Base-by-base conservation (phyloP, 106 monocot species). In the Agapanthus africanus region DNA sequence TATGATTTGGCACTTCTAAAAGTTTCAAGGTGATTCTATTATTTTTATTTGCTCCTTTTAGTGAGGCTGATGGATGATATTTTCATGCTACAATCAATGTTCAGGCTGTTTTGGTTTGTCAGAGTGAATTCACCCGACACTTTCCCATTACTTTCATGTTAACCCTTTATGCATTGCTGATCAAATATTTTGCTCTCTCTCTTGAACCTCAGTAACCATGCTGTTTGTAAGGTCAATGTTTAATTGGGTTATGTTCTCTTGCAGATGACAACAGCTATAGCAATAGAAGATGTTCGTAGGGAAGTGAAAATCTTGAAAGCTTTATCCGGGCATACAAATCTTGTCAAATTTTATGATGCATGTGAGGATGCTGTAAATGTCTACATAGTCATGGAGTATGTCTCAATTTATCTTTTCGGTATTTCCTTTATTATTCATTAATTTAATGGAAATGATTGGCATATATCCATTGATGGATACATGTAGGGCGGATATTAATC, bases 301-400 rank as follows among this genome's bases (percentile, higher is more conserved):
- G 95, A 97, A 70, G 95, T 97, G 28, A 97, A 97, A 74, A 91
- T 97, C 54, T 64, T 97, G 73, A 97, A 84, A 78, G 83, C 88
- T 72, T 77, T 97, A 38, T 88, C 88, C 26, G 91, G 88, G 40
- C 91, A 97, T 72, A 76, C 67, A 57, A 81, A 91, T 69, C 65
- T 97, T 39, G 80, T 91, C 76, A 91, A 89, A 73, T 97, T 84
- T 76, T 83, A 91, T 80, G 95, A 97, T 91, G 91, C 95, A 80
- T 97, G 84, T 86, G 95, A 97, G 83, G 95, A 97, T 72, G 78
- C 81, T 59, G 74, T 84, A 74, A 97, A 91, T 73, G 91, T 97
- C 84, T 97, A 89, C 84, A 81, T 97, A 81, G 73, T 91, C 59
- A 97, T 97, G 95, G 95, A 97, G 95, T 97, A 97, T 79, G 88